Percentiles rank a stretch among this genome's conserved stretches.
Evolutionary conservation across 176 grass and related monocot genomes (phyloP).

Genomic region (Hordeum vulgare): MorexV3_pseudomolecules_assembly NC_058522.1:472736597-472737096

Average conservation of each 20-base stretch:
- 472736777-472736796: slow-evolving; percentile 57
- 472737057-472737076: slow-evolving; percentile 42
- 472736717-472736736: slow-evolving; percentile 23
- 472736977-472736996: slow-evolving; percentile 62
- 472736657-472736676: not conserved
- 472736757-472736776: slow-evolving; percentile 44
- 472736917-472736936: slow-evolving; percentile 44
- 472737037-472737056: slow-evolving; percentile 47
- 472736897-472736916: slow-evolving; percentile 16
- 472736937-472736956: slow-evolving; percentile 50
- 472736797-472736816: slow-evolving; percentile 70
- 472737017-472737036: slow-evolving; percentile 41
- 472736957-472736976: slow-evolving; percentile 47
- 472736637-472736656: not conserved
- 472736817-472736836: slow-evolving; percentile 50
- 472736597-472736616: not conserved
- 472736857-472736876: slow-evolving; percentile 33
- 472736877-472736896: not conserved
- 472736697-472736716: slow-evolving; percentile 20
- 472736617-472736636: not conserved
- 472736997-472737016: slow-evolving; percentile 66
- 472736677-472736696: not conserved
- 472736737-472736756: slow-evolving; percentile 31
- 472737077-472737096: slow-evolving; percentile 32
- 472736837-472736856: slow-evolving; percentile 44